A percentile compares a stretch with the other conserved stretches of the same genome.
These are phyloP conservation scores for Candida alai DNA, from an alignment of 805 yeast species.

Conservation along the genomic window DNA sequence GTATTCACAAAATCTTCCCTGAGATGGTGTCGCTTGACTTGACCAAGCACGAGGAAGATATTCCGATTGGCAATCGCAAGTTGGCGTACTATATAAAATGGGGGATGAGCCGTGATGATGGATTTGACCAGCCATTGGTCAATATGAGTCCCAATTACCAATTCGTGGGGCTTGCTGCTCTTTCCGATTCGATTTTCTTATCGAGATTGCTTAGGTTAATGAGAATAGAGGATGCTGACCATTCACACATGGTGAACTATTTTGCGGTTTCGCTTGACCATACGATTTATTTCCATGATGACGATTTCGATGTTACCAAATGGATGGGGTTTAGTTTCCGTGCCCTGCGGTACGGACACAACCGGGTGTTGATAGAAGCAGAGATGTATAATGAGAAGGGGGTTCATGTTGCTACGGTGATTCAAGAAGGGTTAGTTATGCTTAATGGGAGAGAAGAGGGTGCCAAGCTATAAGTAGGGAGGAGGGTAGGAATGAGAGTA, in stretches of 20 bases:
- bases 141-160: slow-evolving; percentile 20
- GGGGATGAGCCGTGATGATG: slow-evolving; percentile 18
- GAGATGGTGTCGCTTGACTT: slow-evolving; percentile 27
- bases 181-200: slow-evolving; percentile 55
- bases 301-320: slow-evolving; percentile 29
- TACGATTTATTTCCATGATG: slow-evolving; percentile 33
- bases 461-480: slow-evolving; percentile 1
- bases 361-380: slow-evolving; percentile 27
- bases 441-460: slow-evolving; percentile 3
- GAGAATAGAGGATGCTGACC: slow-evolving; percentile 23
- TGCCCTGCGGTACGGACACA: slow-evolving; percentile 28
- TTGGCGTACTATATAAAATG: slow-evolving; percentile 26
- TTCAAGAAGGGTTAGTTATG: slow-evolving; percentile 33
- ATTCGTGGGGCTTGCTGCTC: slow-evolving; percentile 55
- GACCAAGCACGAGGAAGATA: slow-evolving; percentile 19
- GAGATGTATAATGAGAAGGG: slow-evolving; percentile 28
- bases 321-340: slow-evolving; percentile 28
- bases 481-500: slow-evolving; percentile 1
- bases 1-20: slow-evolving; percentile 27
- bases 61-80: slow-evolving; percentile 27
- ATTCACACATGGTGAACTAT: slow-evolving; percentile 19
- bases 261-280: slow-evolving; percentile 34
- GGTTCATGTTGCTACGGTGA: slow-evolving; percentile 26
- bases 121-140: slow-evolving; percentile 6
- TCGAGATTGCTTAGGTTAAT: slow-evolving; percentile 51